Percentiles rank a stretch among this genome's conserved stretches.
phyloP scores from a whole-genome alignment of 139 green algal genomes.

The Tetradesmus obliquus region DNA sequence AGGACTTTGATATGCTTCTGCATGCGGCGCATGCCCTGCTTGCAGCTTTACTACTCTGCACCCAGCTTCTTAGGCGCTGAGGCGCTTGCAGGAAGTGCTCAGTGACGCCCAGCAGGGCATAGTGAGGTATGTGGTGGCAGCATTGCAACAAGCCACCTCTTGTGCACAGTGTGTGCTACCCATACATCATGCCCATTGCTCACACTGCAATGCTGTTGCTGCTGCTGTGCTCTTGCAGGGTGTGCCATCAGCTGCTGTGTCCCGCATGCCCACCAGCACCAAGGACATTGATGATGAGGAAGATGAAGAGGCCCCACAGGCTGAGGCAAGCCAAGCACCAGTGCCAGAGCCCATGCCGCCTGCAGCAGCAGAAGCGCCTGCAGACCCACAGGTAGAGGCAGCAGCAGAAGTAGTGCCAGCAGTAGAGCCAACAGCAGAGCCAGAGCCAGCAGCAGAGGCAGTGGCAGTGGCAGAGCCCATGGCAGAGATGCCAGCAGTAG shows the following conservation, averaged over 20 bases:
- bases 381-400: background rate
- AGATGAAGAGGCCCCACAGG: background rate
- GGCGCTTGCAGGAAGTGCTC: no score
- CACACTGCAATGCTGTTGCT: background rate
- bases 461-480: background rate
- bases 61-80: no score
- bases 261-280: slow-evolving; percentile 8
- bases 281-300: background rate
- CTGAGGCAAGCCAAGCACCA: slow-evolving; percentile 78
- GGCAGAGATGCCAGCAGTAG: background rate
- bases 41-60: no score
- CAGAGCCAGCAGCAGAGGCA: background rate
- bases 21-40: background rate
- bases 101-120: no score
- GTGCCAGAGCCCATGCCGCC: slow-evolving; percentile 93
- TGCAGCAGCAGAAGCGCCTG: slow-evolving; percentile 44
- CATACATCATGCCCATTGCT: no score
- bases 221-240: background rate
- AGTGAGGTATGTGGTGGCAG: no score
- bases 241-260: slow-evolving; percentile 12
- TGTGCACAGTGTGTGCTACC: no score
- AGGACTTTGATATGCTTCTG: background rate
- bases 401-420: background rate
- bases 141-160: no score
- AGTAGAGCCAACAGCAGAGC: background rate